A percentile compares a stretch with the other conserved stretches of the same genome.
Conservation (phyloP, 306 rosid genomes). For the Phaseolus lunatus region DNA sequence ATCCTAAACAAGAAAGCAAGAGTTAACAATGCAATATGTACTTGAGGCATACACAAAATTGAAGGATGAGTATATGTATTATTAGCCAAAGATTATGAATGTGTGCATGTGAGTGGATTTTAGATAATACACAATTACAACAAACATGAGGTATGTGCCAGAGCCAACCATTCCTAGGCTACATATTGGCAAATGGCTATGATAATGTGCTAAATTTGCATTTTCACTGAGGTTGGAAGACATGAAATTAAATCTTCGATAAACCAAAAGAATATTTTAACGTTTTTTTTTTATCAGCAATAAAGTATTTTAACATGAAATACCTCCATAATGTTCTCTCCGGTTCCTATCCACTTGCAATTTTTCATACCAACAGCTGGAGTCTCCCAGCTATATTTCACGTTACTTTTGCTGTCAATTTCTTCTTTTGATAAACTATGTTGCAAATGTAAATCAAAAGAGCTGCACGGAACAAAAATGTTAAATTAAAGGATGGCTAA, state of each 20-base stretch:
- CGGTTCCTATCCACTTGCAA: conserved; percentile 89
- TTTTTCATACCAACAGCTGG: conserved; percentile 78
- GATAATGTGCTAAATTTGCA: conserved; percentile 10
- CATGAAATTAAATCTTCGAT: conserved; percentile 15
- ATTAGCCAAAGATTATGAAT: conserved; percentile 24
- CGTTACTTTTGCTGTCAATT: conserved; percentile 57
- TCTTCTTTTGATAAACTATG: conserved; percentile 74
- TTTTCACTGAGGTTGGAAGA: conserved; percentile 38
- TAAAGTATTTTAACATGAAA: conserved; percentile 17
- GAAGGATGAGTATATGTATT: conserved; percentile 4
- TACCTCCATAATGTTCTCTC: conserved; percentile 78
- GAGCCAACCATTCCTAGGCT: conserved; percentile 25
- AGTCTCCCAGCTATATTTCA: conserved; percentile 74
- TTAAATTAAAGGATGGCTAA: conserved; percentile 25
- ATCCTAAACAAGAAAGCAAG: conserved; percentile 57
- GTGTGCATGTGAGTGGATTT: neutral
- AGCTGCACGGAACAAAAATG: conserved; percentile 54
- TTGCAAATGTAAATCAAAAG: conserved; percentile 68
- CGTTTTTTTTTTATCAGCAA: too few species aligned
- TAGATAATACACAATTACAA: conserved; percentile 19
- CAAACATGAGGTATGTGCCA: conserved; percentile 22
- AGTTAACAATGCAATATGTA: conserved; percentile 28
- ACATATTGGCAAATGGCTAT: conserved; percentile 12
- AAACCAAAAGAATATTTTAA: conserved; percentile 30
- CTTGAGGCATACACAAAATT: conserved; percentile 5